phyloP scores from a whole-genome alignment of 345 rosid species.

The Barbarea vulgaris region DNA sequence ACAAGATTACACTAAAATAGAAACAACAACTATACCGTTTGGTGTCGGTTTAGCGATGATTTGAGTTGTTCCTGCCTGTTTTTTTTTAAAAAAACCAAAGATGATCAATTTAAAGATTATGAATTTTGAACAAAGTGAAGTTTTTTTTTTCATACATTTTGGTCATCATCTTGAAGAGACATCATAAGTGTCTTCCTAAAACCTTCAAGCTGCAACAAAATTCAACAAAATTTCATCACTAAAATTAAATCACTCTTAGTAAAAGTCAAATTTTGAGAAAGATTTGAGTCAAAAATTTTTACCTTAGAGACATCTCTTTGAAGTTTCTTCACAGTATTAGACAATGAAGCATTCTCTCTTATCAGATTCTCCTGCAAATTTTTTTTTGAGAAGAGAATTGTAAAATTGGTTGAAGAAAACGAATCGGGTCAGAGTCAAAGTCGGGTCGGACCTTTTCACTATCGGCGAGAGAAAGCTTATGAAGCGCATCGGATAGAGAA shows the following conservation, averaged over 20 bases:
- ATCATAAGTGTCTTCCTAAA: constrained; percentile 90
- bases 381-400: background rate
- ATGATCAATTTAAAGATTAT: background rate
- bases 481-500: constrained; percentile 61
- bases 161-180: constrained; percentile 89
- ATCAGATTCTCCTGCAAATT: constrained; percentile 66
- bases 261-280: too few species aligned
- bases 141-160: constrained; percentile 37
- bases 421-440: constrained; percentile 15
- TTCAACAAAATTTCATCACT: background rate
- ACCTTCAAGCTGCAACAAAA: constrained; percentile 68
- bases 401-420: background rate
- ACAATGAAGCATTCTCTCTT: constrained; percentile 64
- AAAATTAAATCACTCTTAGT: too few species aligned
- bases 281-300: too few species aligned
- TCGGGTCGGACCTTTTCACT: constrained; percentile 58
- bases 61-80: constrained; percentile 57
- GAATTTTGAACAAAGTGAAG: background rate
- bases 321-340: constrained; percentile 73
- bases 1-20: background rate
- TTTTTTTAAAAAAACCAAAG: constrained; percentile 15
- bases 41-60: constrained; percentile 85
- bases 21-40: constrained; percentile 34
- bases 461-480: constrained; percentile 60
- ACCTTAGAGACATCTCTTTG: constrained; percentile 96